Evolutionary conservation across 1,139 yeast genomes (phyloP), one percentile per base, ranked within the genome.

Genomic region (Geotrichum siamense): DNA sequence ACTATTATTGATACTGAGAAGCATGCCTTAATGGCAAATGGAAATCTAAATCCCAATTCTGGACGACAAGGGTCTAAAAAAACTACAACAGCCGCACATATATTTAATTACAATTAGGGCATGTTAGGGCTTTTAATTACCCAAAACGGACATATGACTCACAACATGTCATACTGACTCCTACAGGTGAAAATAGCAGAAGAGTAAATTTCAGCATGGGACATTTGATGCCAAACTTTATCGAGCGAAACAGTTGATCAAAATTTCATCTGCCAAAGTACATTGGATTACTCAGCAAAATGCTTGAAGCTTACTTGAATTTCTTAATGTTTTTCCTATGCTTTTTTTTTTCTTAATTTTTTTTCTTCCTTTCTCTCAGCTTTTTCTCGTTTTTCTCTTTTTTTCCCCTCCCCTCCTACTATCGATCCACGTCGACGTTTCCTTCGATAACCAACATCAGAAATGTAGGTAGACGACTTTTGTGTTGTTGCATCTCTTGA

Each of bases 381-480:
- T 32, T 28, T 20, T 27, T 21, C 22, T 25, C 21, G 16, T 31
- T 19, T 31, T 34, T 31, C 38, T 32, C 35, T 33, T 32, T 25
- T 36, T 28, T 36, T 32, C 37, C 35, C 34, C 32, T 42, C 29
- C 22, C 26, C 17, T 25, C 23, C 30, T 41, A n/a, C 28, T 31
- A 33, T 37, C 41, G 45, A 42, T 35, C 36, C 45, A 37, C 38
- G 45, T 38, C 45, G 45, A 42, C 45, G 45, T 42, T 42, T 42
- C 45, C 41, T 33, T 42, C 45, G 45, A 42, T 36, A 42, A 38
- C 39, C 45, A 38, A 30, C 41, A 41, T 31, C 45, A 42, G 45
- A 42, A 42, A 42, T 42, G 45, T 42, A 42, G 33, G 45, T 42
- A 32, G 23, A 36, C n/a, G 17, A 30, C 34, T 23, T n/a, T n/a